Base-by-base conservation (phyloP, 495 filamentous ascomycete genomes). In the Arthonia radiata region DNA sequence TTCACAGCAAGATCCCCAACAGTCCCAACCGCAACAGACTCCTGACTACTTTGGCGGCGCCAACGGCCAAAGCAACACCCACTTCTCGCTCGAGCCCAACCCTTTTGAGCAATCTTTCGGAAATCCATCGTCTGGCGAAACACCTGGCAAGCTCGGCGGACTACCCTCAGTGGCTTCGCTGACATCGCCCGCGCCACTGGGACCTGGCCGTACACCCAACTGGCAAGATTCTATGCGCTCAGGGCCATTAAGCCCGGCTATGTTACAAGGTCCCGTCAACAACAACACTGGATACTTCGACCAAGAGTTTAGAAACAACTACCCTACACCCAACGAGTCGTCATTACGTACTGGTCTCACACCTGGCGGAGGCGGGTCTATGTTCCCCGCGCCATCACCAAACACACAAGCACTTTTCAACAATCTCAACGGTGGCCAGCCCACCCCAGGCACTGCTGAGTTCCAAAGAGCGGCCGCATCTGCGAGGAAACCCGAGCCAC, bases 261-360 rank as follows among this genome's bases (percentile, higher is more conserved):
- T 97, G 86, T 68, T 97, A 13, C 73, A 81, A 25, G 86, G 81
- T 18, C 86, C 76, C 12, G 63, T 71, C 25, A 58, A 57, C 50
- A 51, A 71, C 33, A 66, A 56, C 38, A 80, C 90, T 44, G 80
- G 76, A 42, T 77, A 76, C 29, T 37, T 35, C 37, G 69, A 75
- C 31, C 67, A 71, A 40, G 75, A 83, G 43, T 64, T 89, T 30
- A 57, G 78, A 35, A 69, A 75, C 27, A 63, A 72, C 17, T 89
- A 94, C 43, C 73, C 73, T n/a, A 94, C 86, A 2, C 89, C 86
- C 3, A 93, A 94, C 65, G 86, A 97, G 50, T 93, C 82, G 1
- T 89, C 79, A 2, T 56, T 97, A 11, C 64, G 86, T 23, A 86
- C 78, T 11, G 86, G 86, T 26, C 49, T 97, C 32, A 97, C 89